A percentile compares a stretch with the other conserved stretches of the same genome.
Evolutionary conservation across 768 basidiomycete genomes (phyloP).

Genomic region (Pisolithus orientalis): DNA sequence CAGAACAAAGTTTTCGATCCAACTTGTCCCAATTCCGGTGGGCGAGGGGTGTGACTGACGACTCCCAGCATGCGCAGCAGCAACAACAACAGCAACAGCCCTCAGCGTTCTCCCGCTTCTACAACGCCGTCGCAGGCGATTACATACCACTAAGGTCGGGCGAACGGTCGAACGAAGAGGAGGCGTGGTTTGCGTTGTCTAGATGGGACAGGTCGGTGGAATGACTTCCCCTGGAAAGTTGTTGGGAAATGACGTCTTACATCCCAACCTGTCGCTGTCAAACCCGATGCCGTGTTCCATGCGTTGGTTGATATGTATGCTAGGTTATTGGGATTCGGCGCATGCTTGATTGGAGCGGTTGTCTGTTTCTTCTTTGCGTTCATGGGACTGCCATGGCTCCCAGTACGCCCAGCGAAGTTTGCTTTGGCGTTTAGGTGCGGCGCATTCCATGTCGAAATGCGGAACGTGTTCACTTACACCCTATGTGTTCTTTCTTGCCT

Average conservation of each 20-base stretch:
- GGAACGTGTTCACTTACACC: background rate
- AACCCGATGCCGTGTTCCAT: background rate
- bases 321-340: conserved; percentile 87
- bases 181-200: conserved; percentile 88
- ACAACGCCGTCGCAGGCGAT: conserved; percentile 76
- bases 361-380: conserved; percentile 94
- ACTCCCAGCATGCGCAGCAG: conserved; percentile 46
- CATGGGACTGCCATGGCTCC: conserved; percentile 63
- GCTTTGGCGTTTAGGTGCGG: conserved; percentile 76
- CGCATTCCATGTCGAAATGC: too few relatives aligned
- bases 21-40: conserved; percentile 86
- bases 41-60: conserved; percentile 67
- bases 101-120: conserved; percentile 76
- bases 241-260: too few relatives aligned
- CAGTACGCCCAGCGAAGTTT: conserved; percentile 82
- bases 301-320: background rate
- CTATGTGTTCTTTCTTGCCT: conserved; percentile 1
- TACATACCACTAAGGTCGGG: conserved; percentile 84
- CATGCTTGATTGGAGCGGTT: conserved; percentile 81
- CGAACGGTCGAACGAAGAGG: conserved; percentile 88
- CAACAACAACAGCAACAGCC: conserved; percentile 26
- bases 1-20: conserved; percentile 65
- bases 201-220: conserved; percentile 81
- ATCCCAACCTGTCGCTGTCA: background rate
- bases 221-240: background rate